These are phyloP conservation scores for Malassezia sp. DNA, from an alignment of 1,284 basidiomycete species.

Conservation along the genomic window DNA sequence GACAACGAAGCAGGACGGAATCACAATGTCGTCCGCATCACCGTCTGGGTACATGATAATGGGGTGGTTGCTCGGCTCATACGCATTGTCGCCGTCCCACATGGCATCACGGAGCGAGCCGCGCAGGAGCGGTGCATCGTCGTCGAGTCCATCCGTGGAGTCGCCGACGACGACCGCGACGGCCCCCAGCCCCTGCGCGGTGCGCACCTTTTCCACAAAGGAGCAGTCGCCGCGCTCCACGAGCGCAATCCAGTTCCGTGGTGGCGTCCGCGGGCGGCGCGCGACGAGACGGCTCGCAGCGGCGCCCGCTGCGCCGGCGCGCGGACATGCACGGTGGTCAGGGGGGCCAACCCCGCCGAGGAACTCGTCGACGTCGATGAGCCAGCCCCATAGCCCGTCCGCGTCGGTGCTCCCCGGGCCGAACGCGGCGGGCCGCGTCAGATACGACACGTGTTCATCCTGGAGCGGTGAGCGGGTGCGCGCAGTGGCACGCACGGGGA, in stretches of 20 bases:
- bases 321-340: no score
- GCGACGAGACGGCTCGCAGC: no score
- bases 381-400: slow-evolving; percentile 17
- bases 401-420: slow-evolving; percentile 31
- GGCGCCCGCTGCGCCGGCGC: no score
- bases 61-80: slow-evolving; percentile 27
- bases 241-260: slow-evolving; percentile 39
- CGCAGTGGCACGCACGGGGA: background rate
- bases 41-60: slow-evolving; percentile 42
- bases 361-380: slow-evolving; percentile 7
- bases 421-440: slow-evolving; percentile 40
- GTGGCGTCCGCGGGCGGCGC: slow-evolving; percentile 18
- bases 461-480: background rate
- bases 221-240: slow-evolving; percentile 39
- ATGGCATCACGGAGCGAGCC: background rate
- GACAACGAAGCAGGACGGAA: slow-evolving; percentile 43
- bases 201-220: slow-evolving; percentile 40
- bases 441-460: slow-evolving; percentile 6
- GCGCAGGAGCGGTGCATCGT: slow-evolving; percentile 7
- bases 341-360: no score
- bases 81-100: slow-evolving; percentile 30
- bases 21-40: slow-evolving; percentile 36
- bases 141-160: background rate
- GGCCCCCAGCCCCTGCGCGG: slow-evolving; percentile 39
- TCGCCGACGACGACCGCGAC: slow-evolving; percentile 45